Base-by-base conservation (phyloP, 441 rosid genomes). In the Populus trichocarpa region DNA sequence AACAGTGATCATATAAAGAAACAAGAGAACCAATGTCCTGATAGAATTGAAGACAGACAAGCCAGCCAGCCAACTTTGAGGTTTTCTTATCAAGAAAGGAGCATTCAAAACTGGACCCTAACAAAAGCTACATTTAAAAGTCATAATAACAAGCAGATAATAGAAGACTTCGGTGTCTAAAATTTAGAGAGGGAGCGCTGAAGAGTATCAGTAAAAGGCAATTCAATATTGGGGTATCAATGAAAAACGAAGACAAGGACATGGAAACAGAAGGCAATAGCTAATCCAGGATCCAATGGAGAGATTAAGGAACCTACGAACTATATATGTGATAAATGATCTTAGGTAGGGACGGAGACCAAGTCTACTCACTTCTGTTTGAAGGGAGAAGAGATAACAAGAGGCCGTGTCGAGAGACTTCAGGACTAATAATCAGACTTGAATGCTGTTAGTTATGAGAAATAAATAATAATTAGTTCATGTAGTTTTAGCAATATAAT, bases 391-490 rank as follows among this genome's bases (percentile, higher is more conserved):
- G 14, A 25, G 40, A 40, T 66, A 30, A 67, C 13, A 53, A 26
- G 46, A 33, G 36, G 77, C 67, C 59, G 69, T 67, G 84, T 18
- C 14, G 82, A 76, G 85, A 78, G 46, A 16, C 76, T 81, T 83
- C 20, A 72, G 86, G 71, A 70, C 77, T 40, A 20, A 67, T 70
- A 82, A 73, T 63, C 75, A 8, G 42, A 8, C 28, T 70, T 46
- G n/a, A 1, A 59, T 61, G 71, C 83, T 42, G 76, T 76, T 59
- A 3, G 61, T 57, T 72, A 22, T 59, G 61, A 59, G 36, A 46
- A 4, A 46, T 14, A 46, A 14, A 14, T 13, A 46, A 46, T 46
- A 46, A 3, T 14, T 4, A 46, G 57, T 46, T 3, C 18, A 4
- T 46, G 2, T 12, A 14, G 5, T 46, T 13, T 13, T 46, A 46